Percentiles rank a stretch among this genome's conserved stretches.
These are phyloP conservation scores for Coelastrella sp. DNA, from an alignment of 139 green algal species.

Conservation along the genomic window DNA sequence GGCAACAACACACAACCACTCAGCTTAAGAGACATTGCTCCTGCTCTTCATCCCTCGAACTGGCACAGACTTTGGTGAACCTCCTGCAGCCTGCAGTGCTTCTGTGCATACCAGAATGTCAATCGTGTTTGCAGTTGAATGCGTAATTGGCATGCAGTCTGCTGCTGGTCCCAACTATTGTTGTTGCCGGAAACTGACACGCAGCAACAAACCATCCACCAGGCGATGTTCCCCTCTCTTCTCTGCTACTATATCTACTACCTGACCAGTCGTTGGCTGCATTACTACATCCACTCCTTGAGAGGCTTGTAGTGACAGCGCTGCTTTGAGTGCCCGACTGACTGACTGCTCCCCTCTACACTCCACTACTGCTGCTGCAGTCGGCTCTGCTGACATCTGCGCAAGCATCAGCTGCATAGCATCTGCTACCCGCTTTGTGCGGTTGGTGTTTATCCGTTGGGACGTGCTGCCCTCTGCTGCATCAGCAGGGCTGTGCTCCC, in stretches of 20 bases:
- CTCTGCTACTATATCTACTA: slow-evolving; percentile 32
- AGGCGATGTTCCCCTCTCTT: neutral
- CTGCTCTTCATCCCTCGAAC: too few species aligned
- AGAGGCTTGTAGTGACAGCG: slow-evolving; percentile 25
- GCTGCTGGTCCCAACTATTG: neutral
- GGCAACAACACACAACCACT: too few species aligned
- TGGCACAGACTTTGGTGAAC: too few species aligned
- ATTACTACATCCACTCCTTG: neutral
- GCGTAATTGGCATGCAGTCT: too few species aligned
- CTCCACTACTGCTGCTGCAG: slow-evolving; percentile 18
- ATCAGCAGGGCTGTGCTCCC: neutral
- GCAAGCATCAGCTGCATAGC: neutral
- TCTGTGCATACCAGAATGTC: too few species aligned
- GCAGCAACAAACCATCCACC: slow-evolving; percentile 20
- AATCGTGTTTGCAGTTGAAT: too few species aligned
- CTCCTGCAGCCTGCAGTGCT: too few species aligned
- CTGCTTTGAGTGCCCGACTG: slow-evolving; percentile 23
- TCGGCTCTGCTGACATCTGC: neutral
- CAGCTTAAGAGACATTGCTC: too few species aligned
- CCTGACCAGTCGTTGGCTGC: neutral
- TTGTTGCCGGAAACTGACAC: neutral
- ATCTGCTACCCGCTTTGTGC: neutral
- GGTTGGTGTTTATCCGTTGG: slow-evolving; percentile 7
- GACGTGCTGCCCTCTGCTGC: neutral
- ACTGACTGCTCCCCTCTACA: slow-evolving; percentile 31